Percentiles rank a stretch among this genome's conserved stretches.
Evolutionary conservation across 2,329 filamentous ascomycete species (phyloP).

Genomic region (Aplosporella prunicola): DNA sequence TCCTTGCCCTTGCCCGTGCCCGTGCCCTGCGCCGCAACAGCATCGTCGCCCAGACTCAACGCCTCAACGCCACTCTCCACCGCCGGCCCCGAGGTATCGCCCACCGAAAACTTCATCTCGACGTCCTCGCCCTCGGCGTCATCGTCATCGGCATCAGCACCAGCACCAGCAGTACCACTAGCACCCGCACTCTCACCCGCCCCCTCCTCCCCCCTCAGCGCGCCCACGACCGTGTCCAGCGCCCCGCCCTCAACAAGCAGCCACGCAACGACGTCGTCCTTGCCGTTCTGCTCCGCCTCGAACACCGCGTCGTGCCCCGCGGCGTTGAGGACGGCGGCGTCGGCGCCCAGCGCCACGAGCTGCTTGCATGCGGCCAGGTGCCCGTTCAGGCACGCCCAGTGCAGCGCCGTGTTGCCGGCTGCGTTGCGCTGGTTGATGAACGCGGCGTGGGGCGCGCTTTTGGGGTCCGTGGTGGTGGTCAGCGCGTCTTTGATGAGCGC

Average conservation of each 20-base stretch:
- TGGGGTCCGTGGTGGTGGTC: constrained; percentile 12
- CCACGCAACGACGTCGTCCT: constrained; percentile 40
- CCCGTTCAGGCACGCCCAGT: constrained; percentile 89
- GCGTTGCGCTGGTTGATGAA: constrained; percentile 64
- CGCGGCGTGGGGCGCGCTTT: constrained; percentile 22
- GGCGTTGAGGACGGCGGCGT: constrained; percentile 68
- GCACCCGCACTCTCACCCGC: constrained; percentile 15
- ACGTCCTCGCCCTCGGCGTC: constrained; percentile 15
- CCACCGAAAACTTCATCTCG: constrained; percentile 11
- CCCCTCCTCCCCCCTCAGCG: constrained; percentile 25
- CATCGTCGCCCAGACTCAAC: constrained; percentile 14
- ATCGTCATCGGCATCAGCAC: constrained; percentile 7
- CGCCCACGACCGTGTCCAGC: constrained; percentile 27
- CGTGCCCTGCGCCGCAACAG: background rate
- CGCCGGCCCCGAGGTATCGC: constrained; percentile 14
- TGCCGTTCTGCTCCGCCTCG: constrained; percentile 41
- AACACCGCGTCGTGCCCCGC: constrained; percentile 61
- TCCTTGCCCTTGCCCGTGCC: constrained; percentile 5
- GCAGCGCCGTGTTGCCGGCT: constrained; percentile 81
- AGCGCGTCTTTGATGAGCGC: constrained; percentile 18
- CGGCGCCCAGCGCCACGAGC: constrained; percentile 66
- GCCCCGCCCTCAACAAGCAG: constrained; percentile 38
- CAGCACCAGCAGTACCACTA: background rate
- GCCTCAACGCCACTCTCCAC: constrained; percentile 26
- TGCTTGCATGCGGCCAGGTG: constrained; percentile 72